A percentile compares a stretch with the other conserved stretches of the same genome.
These are phyloP conservation scores for Smittium mucronatum DNA, from an alignment of 371 early-diverging fungal genomes.

Conservation along the genomic window DNA sequence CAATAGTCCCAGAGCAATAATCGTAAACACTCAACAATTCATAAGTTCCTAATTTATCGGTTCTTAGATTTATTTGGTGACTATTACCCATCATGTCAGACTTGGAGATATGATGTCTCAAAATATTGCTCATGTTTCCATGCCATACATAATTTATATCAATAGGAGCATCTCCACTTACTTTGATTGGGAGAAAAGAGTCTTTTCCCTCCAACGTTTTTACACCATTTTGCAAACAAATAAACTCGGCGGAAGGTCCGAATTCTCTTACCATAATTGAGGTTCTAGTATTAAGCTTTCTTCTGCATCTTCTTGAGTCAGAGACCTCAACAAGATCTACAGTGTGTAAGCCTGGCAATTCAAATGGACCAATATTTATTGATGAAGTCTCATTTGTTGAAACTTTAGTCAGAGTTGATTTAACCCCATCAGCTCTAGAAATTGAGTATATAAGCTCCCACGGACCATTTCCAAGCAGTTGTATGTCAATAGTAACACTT, in stretches of 20 bases:
- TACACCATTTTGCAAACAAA: slow-evolving; percentile 21
- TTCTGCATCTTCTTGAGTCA: slow-evolving; percentile 24
- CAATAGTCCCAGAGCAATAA: slow-evolving; percentile 24
- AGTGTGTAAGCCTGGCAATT: slow-evolving; percentile 19
- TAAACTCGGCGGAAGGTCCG: slow-evolving; percentile 25
- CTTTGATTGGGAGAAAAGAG: slow-evolving; percentile 21
- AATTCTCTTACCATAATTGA: slow-evolving; percentile 22
- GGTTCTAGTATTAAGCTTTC: slow-evolving; percentile 19
- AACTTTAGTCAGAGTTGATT: slow-evolving; percentile 7
- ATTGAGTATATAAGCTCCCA: slow-evolving; percentile 27
- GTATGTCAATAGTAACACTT: slow-evolving; percentile 17
- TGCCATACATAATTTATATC: slow-evolving; percentile 22
- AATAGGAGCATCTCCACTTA: slow-evolving; percentile 24
- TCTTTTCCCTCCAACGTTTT: slow-evolving; percentile 21
- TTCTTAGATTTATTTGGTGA: slow-evolving; percentile 14
- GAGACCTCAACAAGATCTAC: slow-evolving; percentile 25
- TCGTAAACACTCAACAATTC: slow-evolving; percentile 24
- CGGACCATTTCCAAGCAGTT: slow-evolving; percentile 28
- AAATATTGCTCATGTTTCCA: slow-evolving; percentile 12
- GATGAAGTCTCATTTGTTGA: slow-evolving; percentile 15
- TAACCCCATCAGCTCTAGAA: slow-evolving; percentile 18
- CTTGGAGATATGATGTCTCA: slow-evolving; percentile 11
- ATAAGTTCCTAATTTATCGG: slow-evolving; percentile 26
- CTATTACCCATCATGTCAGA: slow-evolving; percentile 6
- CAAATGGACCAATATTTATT: slow-evolving; percentile 20